Base-by-base conservation (phyloP, 495 filamentous ascomycete species). In the Penicillium lagena region DNA sequence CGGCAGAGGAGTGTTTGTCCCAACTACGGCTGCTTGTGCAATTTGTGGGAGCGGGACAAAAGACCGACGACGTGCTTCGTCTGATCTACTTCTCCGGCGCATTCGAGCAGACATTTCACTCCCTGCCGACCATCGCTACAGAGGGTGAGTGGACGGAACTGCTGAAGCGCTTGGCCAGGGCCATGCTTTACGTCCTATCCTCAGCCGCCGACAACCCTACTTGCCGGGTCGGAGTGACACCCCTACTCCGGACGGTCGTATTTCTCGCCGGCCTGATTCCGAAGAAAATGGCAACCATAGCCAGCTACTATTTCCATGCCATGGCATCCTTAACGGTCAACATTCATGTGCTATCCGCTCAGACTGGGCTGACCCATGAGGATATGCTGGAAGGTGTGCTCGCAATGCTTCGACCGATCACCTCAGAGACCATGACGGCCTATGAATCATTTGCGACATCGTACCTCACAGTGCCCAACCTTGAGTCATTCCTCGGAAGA, bases 391-490 rank as follows among this genome's bases (percentile, higher is more conserved):
- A 68, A 29, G 59, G 62, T 47, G 61, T 78, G 5, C 45, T 81
- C 27, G 64, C 68, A 17, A 66, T 83, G 34, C 52, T 84, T 9
- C 58, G 64, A 37, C 67, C 68, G 1, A 69, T 73, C 12, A 75
- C 60, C 6, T 64, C 66, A 2, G 65, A 72, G 48, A 77, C 71
- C 0, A 62, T 69, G 22, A 62, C 60, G 11, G 71, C 72, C 2
- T 85, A 85, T 49, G 71, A 76, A 52, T 74, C 75, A 22, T 83
- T 86, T 63, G 75, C 70, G 15, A 65, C 54, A 33, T 64, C 66
- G 36, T 81, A 79, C 52, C 64, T 86, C 29, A 70, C 65, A 6
- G 66, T 76, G 8, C 68, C 76, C 1, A 58, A 76, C 35, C 62
- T 79, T 13, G 56, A 55, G 30, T 47, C 46, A 27, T 57, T 59